phyloP scores from a whole-genome alignment of 2,329 filamentous ascomycete genomes.

The Dactylonectria estremocensis region DNA sequence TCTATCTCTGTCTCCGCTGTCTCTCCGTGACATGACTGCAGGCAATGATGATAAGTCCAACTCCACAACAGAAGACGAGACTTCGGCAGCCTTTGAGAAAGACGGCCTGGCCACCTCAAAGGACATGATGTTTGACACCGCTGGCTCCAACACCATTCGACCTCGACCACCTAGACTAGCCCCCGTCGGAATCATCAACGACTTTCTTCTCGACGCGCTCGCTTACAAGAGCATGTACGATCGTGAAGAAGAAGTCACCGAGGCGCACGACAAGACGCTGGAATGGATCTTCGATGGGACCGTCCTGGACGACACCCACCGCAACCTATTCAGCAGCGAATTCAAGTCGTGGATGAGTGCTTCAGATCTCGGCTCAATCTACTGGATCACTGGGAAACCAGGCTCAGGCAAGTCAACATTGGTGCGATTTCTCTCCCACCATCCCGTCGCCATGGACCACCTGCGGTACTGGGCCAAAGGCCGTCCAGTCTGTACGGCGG shows the following conservation, averaged over 20 bases:
- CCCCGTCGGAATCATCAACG: slow-evolving; percentile 45
- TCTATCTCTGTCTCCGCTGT: not conserved
- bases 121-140: not conserved
- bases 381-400: slow-evolving; percentile 60
- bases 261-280: slow-evolving; percentile 52
- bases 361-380: slow-evolving; percentile 43
- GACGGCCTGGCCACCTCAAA: not conserved
- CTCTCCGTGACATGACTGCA: not conserved
- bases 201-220: slow-evolving; percentile 52
- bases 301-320: not conserved
- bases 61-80: not conserved
- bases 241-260: slow-evolving; percentile 50
- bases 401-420: slow-evolving; percentile 64
- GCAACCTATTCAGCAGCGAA: slow-evolving; percentile 24
- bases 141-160: not conserved
- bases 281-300: slow-evolving; percentile 54
- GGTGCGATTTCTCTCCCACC: slow-evolving; percentile 56
- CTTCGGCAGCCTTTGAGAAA: not conserved
- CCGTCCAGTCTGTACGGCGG: slow-evolving; percentile 51
- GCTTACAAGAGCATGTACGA: slow-evolving; percentile 53
- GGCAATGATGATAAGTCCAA: not conserved
- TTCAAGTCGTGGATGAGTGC: slow-evolving; percentile 50
- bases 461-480: slow-evolving; percentile 48
- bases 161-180: slow-evolving; percentile 13
- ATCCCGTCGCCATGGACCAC: slow-evolving; percentile 31